Base-by-base conservation (phyloP, 2,329 filamentous ascomycete genomes). In the Amylocarpus encephaloides region DNA sequence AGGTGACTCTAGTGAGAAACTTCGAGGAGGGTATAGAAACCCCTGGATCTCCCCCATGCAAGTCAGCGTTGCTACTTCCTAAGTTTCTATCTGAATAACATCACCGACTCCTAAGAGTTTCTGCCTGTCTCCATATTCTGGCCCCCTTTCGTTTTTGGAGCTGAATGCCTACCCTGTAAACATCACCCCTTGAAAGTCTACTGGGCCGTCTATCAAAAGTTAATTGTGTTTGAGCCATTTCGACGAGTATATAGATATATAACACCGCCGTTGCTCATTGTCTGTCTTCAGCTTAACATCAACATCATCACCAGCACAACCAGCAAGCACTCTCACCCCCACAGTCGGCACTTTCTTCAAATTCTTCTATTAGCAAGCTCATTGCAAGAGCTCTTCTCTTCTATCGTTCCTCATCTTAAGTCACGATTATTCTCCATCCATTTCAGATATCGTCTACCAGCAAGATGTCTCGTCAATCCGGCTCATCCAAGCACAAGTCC, bases 401-500 rank as follows among this genome's bases (percentile, higher is more conserved):
- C 16, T 26, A 12, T 26, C 26, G 22, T 22, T 18, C 13, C 22
- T 22, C 10, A 39, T 18, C 42, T 12, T 15, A 48, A 16, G 35
- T 22, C 46, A 43, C 26, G 33, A 4, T 26, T 19, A 30, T 29
- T 19, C n/a, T 32, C 33, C 15, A 12, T 26, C 22, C 7, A 26
- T 26, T 7, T 26, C 22, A 26, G 2, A 15, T 34, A 19, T 19
- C 19, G 35, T 32, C 18, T 15, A 26, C 32, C 16, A 10, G 43
- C 19, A 38, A 44, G 11, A 54, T 56, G 49, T 57, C 56, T 48
- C 52, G 47, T 16, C 59, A 60, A 42, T 58, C 62, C 13, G 56
- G 53, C 43, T 59, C 58, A 22, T 60, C 58, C 13, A 59, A 55
- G 46, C 54, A 59, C 35, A 50, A 56, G 32, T 51, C 55, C 32